A percentile compares a stretch with the other conserved stretches of the same genome.
phyloP scores from a whole-genome alignment of 805 yeast species.

The Metschnikowia continentalis region DNA sequence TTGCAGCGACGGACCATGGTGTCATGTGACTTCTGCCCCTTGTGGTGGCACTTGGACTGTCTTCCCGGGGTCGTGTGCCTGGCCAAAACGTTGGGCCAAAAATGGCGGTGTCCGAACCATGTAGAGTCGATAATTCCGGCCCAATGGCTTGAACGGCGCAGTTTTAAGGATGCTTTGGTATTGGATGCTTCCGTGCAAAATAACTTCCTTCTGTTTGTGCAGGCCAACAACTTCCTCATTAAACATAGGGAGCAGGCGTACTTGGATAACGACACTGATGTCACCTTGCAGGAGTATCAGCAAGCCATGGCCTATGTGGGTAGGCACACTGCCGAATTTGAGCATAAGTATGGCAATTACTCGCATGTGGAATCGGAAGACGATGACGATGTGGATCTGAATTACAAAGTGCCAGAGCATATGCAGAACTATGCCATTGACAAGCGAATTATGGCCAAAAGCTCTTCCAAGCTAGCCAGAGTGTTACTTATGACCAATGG shows the following conservation, averaged over 20 bases:
- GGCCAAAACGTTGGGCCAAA: conserved; percentile 67
- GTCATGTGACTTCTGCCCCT: conserved; percentile 78
- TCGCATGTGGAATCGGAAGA: conserved; percentile 33
- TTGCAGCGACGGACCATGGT: conserved; percentile 50
- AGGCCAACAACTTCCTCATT: conserved; percentile 27
- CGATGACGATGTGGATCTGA: conserved; percentile 20
- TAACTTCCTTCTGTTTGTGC: conserved; percentile 31
- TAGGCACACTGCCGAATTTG: conserved; percentile 7
- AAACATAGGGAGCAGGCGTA: conserved; percentile 34
- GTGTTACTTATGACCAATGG: conserved; percentile 16
- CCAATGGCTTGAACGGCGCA: conserved; percentile 36
- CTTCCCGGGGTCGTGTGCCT: conserved; percentile 69
- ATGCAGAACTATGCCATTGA: conserved; percentile 29
- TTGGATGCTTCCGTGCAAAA: conserved; percentile 47
- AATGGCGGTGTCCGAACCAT: conserved; percentile 93
- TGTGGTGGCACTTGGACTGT: conserved; percentile 89
- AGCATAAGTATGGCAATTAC: conserved; percentile 19
- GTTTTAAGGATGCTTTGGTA: conserved; percentile 47
- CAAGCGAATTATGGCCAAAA: conserved; percentile 32
- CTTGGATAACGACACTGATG: conserved; percentile 14
- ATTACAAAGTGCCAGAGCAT: conserved; percentile 34
- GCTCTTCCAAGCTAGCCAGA: conserved; percentile 13
- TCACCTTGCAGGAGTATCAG: conserved; percentile 29
- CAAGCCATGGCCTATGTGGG: conserved; percentile 23
- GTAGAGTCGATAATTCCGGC: conserved; percentile 47